phyloP scores from a whole-genome alignment of 495 filamentous ascomycete genomes.

The Trichoderma erinaceum region DNA sequence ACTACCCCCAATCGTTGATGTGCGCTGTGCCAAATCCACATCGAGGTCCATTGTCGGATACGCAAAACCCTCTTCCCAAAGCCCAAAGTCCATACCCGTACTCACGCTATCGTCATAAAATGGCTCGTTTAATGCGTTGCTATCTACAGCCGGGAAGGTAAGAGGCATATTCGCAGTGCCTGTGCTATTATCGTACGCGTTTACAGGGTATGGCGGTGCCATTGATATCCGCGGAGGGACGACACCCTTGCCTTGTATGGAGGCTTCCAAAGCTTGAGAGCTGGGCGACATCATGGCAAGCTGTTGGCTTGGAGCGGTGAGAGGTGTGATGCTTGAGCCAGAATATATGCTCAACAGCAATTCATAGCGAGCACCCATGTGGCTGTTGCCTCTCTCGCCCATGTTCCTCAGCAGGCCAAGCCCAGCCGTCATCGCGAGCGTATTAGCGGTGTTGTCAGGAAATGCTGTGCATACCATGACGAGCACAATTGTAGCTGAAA shows the following conservation, averaged over 20 bases:
- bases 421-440: conserved; percentile 37
- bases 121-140: background rate
- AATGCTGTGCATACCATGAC: conserved; percentile 48
- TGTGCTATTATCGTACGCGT: background rate
- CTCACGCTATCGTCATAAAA: conserved; percentile 9
- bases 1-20: background rate
- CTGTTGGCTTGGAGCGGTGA: background rate
- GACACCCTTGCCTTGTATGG: background rate
- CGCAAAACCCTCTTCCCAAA: conserved; percentile 15
- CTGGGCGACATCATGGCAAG: background rate
- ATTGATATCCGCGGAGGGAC: background rate
- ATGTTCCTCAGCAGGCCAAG: conserved; percentile 38
- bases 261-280: background rate
- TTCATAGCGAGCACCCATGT: conserved; percentile 38
- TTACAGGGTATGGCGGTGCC: background rate
- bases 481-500: conserved; percentile 43
- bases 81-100: conserved; percentile 6
- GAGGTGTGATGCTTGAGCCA: background rate
- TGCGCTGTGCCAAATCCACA: background rate
- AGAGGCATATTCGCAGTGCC: background rate
- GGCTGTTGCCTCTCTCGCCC: conserved; percentile 44
- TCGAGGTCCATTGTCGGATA: conserved; percentile 1
- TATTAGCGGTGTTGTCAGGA: conserved; percentile 34
- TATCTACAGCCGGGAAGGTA: conserved; percentile 10
- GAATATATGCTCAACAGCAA: conserved; percentile 23